Evolutionary conservation across 2,329 filamentous ascomycete species (phyloP).

Genomic region (Fusarium sp.): DNA sequence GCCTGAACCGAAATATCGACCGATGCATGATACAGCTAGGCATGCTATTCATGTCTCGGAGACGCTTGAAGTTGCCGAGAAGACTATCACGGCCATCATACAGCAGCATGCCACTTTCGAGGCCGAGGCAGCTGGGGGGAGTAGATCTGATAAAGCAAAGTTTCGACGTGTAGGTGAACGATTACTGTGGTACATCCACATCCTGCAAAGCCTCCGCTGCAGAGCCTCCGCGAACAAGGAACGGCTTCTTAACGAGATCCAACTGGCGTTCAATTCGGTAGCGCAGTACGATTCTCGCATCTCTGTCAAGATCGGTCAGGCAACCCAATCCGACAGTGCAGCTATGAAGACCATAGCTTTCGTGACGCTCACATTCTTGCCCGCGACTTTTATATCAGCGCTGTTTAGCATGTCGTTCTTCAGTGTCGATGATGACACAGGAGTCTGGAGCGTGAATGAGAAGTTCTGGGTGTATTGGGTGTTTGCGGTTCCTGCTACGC

Average conservation of each 20-base stretch:
- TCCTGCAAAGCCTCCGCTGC: constrained; percentile 47
- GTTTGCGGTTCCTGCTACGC: constrained; percentile 44
- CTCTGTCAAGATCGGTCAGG: constrained; percentile 52
- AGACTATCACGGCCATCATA: constrained; percentile 47
- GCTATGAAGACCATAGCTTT: constrained; percentile 63
- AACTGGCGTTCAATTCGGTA: constrained; percentile 59
- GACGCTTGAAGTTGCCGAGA: constrained; percentile 49
- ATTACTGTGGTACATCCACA: constrained; percentile 47
- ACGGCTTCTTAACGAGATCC: constrained; percentile 64
- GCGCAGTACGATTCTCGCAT: constrained; percentile 52
- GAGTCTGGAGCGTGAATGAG: constrained; percentile 42
- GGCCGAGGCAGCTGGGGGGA: not conserved
- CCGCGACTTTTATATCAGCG: constrained; percentile 60
- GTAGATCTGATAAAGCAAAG: not conserved
- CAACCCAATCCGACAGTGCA: constrained; percentile 56
- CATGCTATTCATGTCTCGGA: constrained; percentile 58
- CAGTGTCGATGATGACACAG: constrained; percentile 36
- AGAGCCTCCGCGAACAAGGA: constrained; percentile 53
- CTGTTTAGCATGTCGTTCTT: constrained; percentile 60
- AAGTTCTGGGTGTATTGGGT: constrained; percentile 52
- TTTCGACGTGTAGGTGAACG: constrained; percentile 42
- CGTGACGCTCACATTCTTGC: constrained; percentile 59
- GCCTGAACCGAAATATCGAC: constrained; percentile 47
- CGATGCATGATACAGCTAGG: constrained; percentile 53
- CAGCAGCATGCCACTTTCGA: constrained; percentile 43